Base-by-base conservation (phyloP, 169 alveolate species). In the Condylostoma magnum region DNA sequence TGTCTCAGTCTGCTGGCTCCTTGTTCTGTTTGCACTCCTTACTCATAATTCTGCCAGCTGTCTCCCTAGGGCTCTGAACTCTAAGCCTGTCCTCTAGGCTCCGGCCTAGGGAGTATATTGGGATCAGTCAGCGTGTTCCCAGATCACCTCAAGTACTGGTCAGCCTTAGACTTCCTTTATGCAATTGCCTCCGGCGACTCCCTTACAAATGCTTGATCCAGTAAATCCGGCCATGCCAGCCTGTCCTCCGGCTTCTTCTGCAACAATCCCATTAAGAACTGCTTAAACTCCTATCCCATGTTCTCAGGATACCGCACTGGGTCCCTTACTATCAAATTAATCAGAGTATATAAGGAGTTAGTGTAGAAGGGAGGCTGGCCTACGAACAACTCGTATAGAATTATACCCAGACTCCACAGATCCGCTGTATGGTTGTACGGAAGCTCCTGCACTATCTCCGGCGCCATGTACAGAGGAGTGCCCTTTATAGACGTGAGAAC, bases 311-410 rank as follows among this genome's bases (percentile, higher is more conserved):
- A 94, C 66, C 86, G 82, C n/a, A 94, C 95, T 25, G 95, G 95
- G 71, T 91, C 96, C 72, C 91, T 91, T 1, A 90, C 92, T 44
- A 92, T 92, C 52, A 91, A 70, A 60, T 91, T 87, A 52, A 94
- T 90, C 67, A 94, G 65, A 44, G 93, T 79, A 67, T 91, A 89
- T 33, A 94, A 85, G 25, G 90, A 79, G 73, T 87, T 91, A 0
- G 98, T 91, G 69, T 91, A 94, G 87, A 91, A 94, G 8, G 98
- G 98, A 44, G 98, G 98, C 55, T 90, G 85, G 2, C 98, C 98
- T 2, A 91, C 96, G 79, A 86, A 94, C 36, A 94, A 84, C 79
- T 94, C 98, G 77, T 91, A 94, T 34, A 91, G 76, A 46, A 94
- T 94, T 20, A 94, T 96, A 12, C 98, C 98, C 43, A 91, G 84